Percentiles rank a stretch among this genome's conserved stretches.
Evolutionary conservation across 805 yeast genomes (phyloP).

Genomic region (Ogataea chonburiensis): DNA sequence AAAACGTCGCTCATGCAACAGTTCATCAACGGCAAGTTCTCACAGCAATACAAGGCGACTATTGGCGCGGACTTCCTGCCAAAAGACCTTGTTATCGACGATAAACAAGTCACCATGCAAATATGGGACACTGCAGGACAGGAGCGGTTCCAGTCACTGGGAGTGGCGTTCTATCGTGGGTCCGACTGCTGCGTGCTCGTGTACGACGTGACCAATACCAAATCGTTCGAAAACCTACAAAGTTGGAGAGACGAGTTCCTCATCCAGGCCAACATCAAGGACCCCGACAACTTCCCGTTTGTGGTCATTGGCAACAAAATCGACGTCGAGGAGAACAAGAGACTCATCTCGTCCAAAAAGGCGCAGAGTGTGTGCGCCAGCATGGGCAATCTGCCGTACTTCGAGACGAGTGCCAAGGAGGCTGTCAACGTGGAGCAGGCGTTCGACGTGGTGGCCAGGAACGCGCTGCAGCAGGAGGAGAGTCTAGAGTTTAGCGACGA

Average conservation of each 20-base stretch:
- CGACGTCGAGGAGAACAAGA: constrained; percentile 88
- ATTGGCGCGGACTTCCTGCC: constrained; percentile 97
- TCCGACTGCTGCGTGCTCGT: constrained; percentile 97
- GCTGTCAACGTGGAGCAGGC: constrained; percentile 94
- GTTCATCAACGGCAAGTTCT: constrained; percentile 90
- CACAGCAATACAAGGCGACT: constrained; percentile 95
- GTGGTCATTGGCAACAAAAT: constrained; percentile 93
- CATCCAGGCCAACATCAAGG: constrained; percentile 87
- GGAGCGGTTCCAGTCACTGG: constrained; percentile 93
- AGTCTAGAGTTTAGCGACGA: constrained; percentile 89
- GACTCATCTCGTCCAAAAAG: constrained; percentile 61
- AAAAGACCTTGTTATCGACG: constrained; percentile 84
- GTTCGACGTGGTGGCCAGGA: constrained; percentile 91
- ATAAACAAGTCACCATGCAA: constrained; percentile 75
- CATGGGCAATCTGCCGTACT: constrained; percentile 76
- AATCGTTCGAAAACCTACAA: constrained; percentile 84
- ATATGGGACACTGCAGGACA: constrained; percentile 99
- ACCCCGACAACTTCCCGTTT: constrained; percentile 95
- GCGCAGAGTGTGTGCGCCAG: constrained; percentile 43
- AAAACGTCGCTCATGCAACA: constrained; percentile 97
- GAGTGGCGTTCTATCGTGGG: constrained; percentile 96
- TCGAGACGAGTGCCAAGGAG: constrained; percentile 97
- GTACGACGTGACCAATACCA: constrained; percentile 92
- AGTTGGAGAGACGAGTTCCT: constrained; percentile 96
- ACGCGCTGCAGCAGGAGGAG: constrained; percentile 94